These are phyloP conservation scores for Phellopilus nigrolimitatus DNA, from an alignment of 1,284 basidiomycete genomes.

Conservation along the genomic window DNA sequence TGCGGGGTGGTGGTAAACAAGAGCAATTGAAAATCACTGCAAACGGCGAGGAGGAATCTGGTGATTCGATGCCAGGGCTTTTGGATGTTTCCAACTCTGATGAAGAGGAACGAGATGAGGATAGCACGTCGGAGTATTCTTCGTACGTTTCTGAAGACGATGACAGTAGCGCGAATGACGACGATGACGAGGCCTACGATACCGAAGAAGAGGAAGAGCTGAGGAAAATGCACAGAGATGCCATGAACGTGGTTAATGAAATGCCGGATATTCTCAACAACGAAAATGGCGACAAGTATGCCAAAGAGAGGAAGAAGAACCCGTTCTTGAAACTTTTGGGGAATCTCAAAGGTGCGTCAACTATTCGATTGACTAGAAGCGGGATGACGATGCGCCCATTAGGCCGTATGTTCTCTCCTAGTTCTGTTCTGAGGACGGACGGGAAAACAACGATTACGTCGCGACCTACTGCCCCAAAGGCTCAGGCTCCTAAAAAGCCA, in stretches of 20 bases:
- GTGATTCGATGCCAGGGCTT: constrained; percentile 58
- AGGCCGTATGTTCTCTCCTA: constrained; percentile 70
- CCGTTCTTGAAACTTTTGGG: constrained; percentile 70
- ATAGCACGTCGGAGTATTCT: constrained; percentile 31
- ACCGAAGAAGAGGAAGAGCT: constrained; percentile 64
- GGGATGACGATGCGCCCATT: constrained; percentile 10
- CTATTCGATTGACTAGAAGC: background rate
- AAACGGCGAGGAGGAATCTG: constrained; percentile 34
- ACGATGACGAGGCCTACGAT: constrained; percentile 47
- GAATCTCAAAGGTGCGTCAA: constrained; percentile 55
- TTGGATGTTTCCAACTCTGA: constrained; percentile 58
- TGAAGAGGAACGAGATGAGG: constrained; percentile 28
- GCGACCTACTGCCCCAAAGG: constrained; percentile 18
- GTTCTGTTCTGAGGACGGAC: constrained; percentile 48
- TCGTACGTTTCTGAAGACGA: constrained; percentile 32
- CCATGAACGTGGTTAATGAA: constrained; percentile 62
- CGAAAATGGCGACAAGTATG: constrained; percentile 36
- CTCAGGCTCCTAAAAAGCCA: constrained; percentile 24
- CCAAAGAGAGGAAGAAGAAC: constrained; percentile 57
- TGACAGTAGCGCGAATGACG: constrained; percentile 37
- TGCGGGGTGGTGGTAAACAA: constrained; percentile 24
- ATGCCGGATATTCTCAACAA: constrained; percentile 51
- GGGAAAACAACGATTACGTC: constrained; percentile 27
- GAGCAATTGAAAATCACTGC: constrained; percentile 46
- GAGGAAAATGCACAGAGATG: constrained; percentile 55